phyloP scores from a whole-genome alignment of 2,329 filamentous ascomycete species.

The Alternaria brassicicola region DNA sequence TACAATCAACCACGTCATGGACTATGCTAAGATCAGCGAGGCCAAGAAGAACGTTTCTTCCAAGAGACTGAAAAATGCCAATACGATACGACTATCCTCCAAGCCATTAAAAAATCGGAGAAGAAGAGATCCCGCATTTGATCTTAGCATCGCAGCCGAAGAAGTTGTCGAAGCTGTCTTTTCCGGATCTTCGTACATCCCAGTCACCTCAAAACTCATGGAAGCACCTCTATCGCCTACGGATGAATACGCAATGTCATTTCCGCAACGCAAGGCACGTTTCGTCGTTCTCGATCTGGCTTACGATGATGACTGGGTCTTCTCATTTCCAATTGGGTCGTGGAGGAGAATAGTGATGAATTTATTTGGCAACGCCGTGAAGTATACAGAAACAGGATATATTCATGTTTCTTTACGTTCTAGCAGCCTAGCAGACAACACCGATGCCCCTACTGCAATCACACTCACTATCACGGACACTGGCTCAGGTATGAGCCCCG shows the following conservation, averaged over 20 bases:
- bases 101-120: slow-evolving; percentile 38
- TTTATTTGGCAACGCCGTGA: slow-evolving; percentile 46
- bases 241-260: neutral
- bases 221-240: slow-evolving; percentile 12
- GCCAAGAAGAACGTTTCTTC: slow-evolving; percentile 47
- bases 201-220: slow-evolving; percentile 15
- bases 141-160: slow-evolving; percentile 27
- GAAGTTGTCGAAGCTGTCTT: slow-evolving; percentile 36
- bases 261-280: slow-evolving; percentile 23
- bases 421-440: neutral
- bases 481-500: slow-evolving; percentile 43
- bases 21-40: slow-evolving; percentile 38
- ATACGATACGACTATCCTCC: slow-evolving; percentile 36
- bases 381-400: slow-evolving; percentile 43
- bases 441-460: slow-evolving; percentile 18
- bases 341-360: slow-evolving; percentile 49
- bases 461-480: slow-evolving; percentile 48
- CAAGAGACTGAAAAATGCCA: slow-evolving; percentile 35
- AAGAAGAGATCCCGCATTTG: slow-evolving; percentile 25
- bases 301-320: slow-evolving; percentile 49
- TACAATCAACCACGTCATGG: slow-evolving; percentile 45
- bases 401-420: slow-evolving; percentile 36
- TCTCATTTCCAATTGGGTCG: slow-evolving; percentile 47
- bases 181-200: slow-evolving; percentile 43
- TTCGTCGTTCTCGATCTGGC: slow-evolving; percentile 38